Base-by-base conservation (phyloP, 257 asterid genomes). In the Lantana camara region DNA sequence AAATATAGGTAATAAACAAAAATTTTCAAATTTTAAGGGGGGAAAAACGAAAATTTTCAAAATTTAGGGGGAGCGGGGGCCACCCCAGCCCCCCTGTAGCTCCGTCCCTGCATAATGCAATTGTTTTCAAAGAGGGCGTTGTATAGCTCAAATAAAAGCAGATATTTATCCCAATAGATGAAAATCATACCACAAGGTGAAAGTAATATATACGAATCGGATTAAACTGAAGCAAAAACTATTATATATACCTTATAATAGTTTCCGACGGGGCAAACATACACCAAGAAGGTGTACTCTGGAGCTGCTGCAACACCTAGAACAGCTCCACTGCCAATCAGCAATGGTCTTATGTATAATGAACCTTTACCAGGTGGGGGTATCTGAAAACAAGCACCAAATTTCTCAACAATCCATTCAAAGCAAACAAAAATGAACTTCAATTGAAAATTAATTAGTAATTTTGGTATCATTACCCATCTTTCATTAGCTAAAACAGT, bases 261-360 rank as follows among this genome's bases (percentile, higher is more conserved):
- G 72, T 84, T 87, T 17, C 91, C 95, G 19, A 84, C 95, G 0
- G 95, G 95, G 4, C 89, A 75, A 29, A 82, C 89, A 56, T 84
- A 87, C 30, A 84, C 69, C 69, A 87, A 48, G 67, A 83, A 87
- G 46, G 91, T 87, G 71, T 80, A 84, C 68, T 87, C 95, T 16
- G 95, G 91, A 72, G 95, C 89, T 44, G 95, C 89, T 60, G 85
- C 87, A 58, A 87, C 80, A 60, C 91, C 95, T 66, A 87, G 82
- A 73, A 82, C 78, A 35, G 91, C 85, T 60, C 95, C 95, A 80
- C 87, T 87, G 19, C 95, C 95, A 81, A 87, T 79, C 21, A 84
- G 89, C 84, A 87, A 68, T 19, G 95, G 95, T 19, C 95, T 77
- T 45, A 87, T 78, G 41, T 87, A 87, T 60, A 87, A 71, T 7